Evolutionary conservation across 345 rosid genomes (phyloP).

Genomic region (Eucalyptus microcorys): DNA sequence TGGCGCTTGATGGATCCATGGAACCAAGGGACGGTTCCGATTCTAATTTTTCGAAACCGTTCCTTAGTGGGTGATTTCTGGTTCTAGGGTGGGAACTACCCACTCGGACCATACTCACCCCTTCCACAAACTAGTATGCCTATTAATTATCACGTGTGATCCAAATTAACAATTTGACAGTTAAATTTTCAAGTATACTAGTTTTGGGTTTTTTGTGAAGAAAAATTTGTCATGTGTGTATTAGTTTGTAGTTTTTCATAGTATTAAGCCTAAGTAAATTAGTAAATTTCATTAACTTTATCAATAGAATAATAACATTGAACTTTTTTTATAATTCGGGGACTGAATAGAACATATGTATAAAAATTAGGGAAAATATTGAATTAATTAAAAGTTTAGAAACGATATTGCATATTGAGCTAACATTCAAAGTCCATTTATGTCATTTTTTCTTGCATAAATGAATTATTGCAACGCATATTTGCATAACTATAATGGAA

Average conservation of each 20-base stretch:
- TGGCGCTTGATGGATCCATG: accelerated
- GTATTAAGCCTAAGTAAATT: no score
- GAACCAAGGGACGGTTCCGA: accelerated
- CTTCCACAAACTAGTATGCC: no score
- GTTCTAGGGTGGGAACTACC: accelerated
- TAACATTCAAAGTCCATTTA: accelerated
- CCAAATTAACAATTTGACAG: no score
- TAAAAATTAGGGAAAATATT: not conserved
- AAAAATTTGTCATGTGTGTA: accelerated
- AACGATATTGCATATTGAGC: not conserved
- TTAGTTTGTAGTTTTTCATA: accelerated
- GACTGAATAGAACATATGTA: not conserved
- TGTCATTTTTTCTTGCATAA: not conserved
- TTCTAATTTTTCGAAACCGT: accelerated
- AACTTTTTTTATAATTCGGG: accelerated
- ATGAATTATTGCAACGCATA: not conserved
- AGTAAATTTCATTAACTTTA: not conserved
- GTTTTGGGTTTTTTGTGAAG: no score
- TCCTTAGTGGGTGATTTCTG: no score
- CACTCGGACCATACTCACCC: accelerated
- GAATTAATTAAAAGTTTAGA: not conserved
- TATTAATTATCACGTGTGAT: accelerated
- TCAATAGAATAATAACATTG: not conserved
- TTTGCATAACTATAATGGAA: not conserved
- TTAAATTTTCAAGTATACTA: no score